These are phyloP conservation scores for Lasiosphaeris hirsuta DNA, from an alignment of 495 filamentous ascomycete genomes.

Conservation along the genomic window DNA sequence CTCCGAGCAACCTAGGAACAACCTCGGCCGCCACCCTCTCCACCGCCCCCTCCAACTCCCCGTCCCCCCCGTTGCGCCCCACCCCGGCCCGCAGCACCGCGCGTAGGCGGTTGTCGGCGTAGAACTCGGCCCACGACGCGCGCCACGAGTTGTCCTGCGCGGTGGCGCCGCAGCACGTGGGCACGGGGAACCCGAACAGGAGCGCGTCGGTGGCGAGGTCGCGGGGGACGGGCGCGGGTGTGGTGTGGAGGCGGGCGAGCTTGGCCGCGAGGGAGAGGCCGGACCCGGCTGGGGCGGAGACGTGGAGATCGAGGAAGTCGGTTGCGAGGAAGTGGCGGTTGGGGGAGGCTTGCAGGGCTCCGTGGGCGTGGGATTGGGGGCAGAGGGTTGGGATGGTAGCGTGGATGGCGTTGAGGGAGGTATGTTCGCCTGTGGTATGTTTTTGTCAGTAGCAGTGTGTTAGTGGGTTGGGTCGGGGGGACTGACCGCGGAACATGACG, in stretches of 20 bases:
- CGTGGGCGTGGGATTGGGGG: constrained; percentile 68
- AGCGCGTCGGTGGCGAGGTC: constrained; percentile 56
- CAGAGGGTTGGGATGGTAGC: constrained; percentile 67
- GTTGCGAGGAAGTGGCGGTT: constrained; percentile 69
- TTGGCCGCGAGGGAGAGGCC: constrained; percentile 64
- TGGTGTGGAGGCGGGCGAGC: constrained; percentile 76
- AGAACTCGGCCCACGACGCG: constrained; percentile 78
- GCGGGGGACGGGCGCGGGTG: constrained; percentile 62
- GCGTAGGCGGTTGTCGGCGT: constrained; percentile 66
- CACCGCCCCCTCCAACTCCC: constrained; percentile 56
- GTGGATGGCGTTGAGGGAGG: constrained; percentile 78
- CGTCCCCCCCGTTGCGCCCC: constrained; percentile 60
- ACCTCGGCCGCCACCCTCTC: constrained; percentile 58
- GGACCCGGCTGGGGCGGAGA: constrained; percentile 33
- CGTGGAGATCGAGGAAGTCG: constrained; percentile 69
- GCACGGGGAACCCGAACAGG: constrained; percentile 75
- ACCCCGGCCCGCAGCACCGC: constrained; percentile 59
- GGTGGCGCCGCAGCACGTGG: constrained; percentile 83
- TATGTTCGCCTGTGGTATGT: constrained; percentile 64
- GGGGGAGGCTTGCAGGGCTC: constrained; percentile 50
- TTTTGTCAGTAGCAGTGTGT: background rate
- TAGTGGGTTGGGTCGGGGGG: background rate
- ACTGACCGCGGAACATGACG: constrained; percentile 68
- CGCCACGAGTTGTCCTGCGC: constrained; percentile 70
- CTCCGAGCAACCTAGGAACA: constrained; percentile 69